Evolutionary conservation across 108 stramenopile species (phyloP), one percentile per base, ranked within the genome.

Genomic region (Tribonema minus): DNA sequence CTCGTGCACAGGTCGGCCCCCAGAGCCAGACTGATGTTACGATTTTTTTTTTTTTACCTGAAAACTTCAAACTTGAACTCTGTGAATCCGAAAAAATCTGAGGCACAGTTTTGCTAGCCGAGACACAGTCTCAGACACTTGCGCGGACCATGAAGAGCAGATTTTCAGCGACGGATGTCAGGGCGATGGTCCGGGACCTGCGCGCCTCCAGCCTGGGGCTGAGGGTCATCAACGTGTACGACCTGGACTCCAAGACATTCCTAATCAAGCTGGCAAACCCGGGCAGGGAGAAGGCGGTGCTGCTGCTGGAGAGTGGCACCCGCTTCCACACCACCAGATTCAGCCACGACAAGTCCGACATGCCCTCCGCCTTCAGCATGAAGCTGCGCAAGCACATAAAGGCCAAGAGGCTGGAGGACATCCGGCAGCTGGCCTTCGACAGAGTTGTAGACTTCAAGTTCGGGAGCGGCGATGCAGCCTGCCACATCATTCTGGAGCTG

Each of bases 351-450:
- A 81, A 82, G 87, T 68, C 85, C 29, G 67, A 87, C 65, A 90
- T 93, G 88, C 96, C 94, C 0, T 89, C 90, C 37, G 90, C 88
- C 41, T 96, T 99, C 81, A 88, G 91, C 79, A 91, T 92, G 88
- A 96, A 95, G 82, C 81, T 99, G 61, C 90, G 98, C n/a, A 96
- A 97, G 81, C 95, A 97, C 76, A 76, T 97, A 2, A 90, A 94
- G 12, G 86, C 89, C 35, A 90, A 95, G 64, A 87, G 95, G 25
- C 81, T 99, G 36, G 94, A 95, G 79, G 87, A 89, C n/a, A 83
- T 94, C 0, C 70, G 86, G 35, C 96, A 99, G 86, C 78, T 99
- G 33, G 98, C 96, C 5, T 77, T 86, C 27, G 98, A 99, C 75
- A 93, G 98, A 23, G 95, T 99, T 20, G 92, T 99, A 6, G 87